Evolutionary conservation across 495 filamentous ascomycete genomes (phyloP), one percentile per base, ranked within the genome.

Genomic region (Penicillium parvum): DNA sequence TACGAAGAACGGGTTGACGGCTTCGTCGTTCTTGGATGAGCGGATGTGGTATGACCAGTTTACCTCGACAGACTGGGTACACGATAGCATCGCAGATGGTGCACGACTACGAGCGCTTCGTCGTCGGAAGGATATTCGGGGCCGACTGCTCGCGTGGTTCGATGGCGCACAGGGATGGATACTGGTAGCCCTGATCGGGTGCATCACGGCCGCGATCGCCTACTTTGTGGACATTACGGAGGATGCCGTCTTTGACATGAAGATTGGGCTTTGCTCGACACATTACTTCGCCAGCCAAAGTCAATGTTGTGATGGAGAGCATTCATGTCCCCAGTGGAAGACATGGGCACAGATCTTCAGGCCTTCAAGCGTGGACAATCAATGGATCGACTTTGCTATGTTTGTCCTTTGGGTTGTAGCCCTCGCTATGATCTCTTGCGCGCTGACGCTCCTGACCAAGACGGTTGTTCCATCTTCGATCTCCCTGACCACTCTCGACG

Each of bases 11-110:
- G 76, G 73, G 14, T 30, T 71, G 40, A 73, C 65, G 11, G 61
- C 63, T 14, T 71, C 68, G 4, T 57, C 81, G 10, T 79, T 76
- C 39, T 63, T 79, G 19, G 88, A 98, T 55, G 90, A 98, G 37
- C 80, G 92, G 12, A 86, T 92, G 9, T 98, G 92, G 92, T 98
- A 98, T 65, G 91, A 98, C 69, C 92, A 98, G 64, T 96, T 97
- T 64, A 96, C 91, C 5, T 95, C 87, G 7, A 97, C 91, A 52
- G 92, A 98, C 63, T 97, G 91, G 92, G 92, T 98, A 6, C 90
- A 95, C 57, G 92, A 98, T 55, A 92, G 86, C 61, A 96, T 97
- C 49, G 90, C 90, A 55, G 92, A 98, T 64, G 88, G 89, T 30
- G 86, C 84, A 40, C 84, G 92, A 32, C 79, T 94, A 26, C 94